These are phyloP conservation scores for Styphnolobium japonicum DNA, from an alignment of 306 rosid species.

Conservation along the genomic window DNA sequence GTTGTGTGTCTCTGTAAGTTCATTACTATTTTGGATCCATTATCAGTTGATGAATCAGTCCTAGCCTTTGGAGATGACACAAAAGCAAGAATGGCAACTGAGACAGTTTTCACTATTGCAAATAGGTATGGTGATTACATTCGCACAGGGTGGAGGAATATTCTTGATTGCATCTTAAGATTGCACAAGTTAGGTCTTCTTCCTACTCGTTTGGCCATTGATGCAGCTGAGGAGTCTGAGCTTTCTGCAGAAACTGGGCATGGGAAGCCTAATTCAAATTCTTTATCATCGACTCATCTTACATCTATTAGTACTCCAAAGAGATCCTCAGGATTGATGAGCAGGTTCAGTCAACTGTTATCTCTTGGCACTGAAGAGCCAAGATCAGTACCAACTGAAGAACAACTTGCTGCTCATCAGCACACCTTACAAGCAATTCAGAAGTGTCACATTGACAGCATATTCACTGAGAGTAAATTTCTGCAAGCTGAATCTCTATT, in stretches of 20 bases:
- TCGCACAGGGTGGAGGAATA: slow-evolving; percentile 86
- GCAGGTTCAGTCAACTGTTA: slow-evolving; percentile 84
- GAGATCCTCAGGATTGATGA: slow-evolving; percentile 83
- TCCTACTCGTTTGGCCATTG: slow-evolving; percentile 73
- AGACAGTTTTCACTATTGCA: slow-evolving; percentile 79
- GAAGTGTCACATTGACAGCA: slow-evolving; percentile 72
- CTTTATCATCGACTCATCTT: slow-evolving; percentile 51
- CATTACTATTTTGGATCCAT: slow-evolving; percentile 71
- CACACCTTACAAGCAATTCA: slow-evolving; percentile 65
- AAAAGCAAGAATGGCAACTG: slow-evolving; percentile 81
- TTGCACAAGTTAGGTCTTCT: slow-evolving; percentile 87
- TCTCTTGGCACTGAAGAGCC: slow-evolving; percentile 86
- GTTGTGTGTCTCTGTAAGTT: slow-evolving; percentile 88
- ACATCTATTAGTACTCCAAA: slow-evolving; percentile 55
- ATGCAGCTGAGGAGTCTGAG: slow-evolving; percentile 69
- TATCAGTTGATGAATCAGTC: slow-evolving; percentile 69
- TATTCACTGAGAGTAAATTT: slow-evolving; percentile 85
- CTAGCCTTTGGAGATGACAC: slow-evolving; percentile 76
- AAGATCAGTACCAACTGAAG: slow-evolving; percentile 74
- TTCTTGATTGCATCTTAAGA: slow-evolving; percentile 75
- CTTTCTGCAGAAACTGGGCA: slow-evolving; percentile 54
- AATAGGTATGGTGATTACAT: slow-evolving; percentile 81
- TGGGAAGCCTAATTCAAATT: slow-evolving; percentile 52
- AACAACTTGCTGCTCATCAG: slow-evolving; percentile 77
- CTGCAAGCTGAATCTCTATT: slow-evolving; percentile 81